Conservation (phyloP, 208 protist genomes). For the Leishmania turanica region DNA sequence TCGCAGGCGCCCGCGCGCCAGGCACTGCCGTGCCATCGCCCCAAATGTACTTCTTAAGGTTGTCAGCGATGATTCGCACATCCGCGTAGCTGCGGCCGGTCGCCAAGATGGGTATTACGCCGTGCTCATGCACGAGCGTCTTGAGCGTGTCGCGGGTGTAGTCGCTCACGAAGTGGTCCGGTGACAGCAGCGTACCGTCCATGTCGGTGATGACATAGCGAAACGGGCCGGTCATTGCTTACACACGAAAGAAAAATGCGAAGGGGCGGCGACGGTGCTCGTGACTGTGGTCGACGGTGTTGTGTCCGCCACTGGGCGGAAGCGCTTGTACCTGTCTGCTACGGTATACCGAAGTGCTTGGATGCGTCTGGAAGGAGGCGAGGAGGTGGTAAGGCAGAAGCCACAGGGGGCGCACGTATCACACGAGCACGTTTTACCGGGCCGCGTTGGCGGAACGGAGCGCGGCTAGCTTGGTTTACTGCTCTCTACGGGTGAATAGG, state of each 20-base stretch:
- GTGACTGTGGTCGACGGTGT: neutral
- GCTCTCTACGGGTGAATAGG: too few species aligned
- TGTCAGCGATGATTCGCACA: constrained; percentile 40
- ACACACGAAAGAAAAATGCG: neutral
- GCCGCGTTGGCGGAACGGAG: too few species aligned
- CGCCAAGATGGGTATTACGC: constrained; percentile 45
- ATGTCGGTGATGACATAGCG: constrained; percentile 57
- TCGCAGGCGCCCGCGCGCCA: neutral
- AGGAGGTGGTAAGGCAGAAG: neutral
- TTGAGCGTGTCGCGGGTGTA: constrained; percentile 55
- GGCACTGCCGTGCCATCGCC: neutral
- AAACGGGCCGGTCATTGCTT: constrained; percentile 25
- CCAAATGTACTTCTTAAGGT: constrained; percentile 41
- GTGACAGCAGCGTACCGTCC: constrained; percentile 61
- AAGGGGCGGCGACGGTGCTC: neutral
- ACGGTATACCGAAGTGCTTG: neutral
- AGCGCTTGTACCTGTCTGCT: neutral
- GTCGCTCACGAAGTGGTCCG: constrained; percentile 38
- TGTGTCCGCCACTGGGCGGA: neutral
- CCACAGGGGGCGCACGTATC: too few species aligned
- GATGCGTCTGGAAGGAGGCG: neutral
- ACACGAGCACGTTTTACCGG: too few species aligned
- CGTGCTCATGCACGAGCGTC: constrained; percentile 34
- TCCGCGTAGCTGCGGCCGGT: constrained; percentile 58
- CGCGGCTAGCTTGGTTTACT: too few species aligned